These are phyloP conservation scores for Sphagnum fallax DNA, from an alignment of 228 moss, liverwort and hornwort species.

Conservation along the genomic window DNA sequence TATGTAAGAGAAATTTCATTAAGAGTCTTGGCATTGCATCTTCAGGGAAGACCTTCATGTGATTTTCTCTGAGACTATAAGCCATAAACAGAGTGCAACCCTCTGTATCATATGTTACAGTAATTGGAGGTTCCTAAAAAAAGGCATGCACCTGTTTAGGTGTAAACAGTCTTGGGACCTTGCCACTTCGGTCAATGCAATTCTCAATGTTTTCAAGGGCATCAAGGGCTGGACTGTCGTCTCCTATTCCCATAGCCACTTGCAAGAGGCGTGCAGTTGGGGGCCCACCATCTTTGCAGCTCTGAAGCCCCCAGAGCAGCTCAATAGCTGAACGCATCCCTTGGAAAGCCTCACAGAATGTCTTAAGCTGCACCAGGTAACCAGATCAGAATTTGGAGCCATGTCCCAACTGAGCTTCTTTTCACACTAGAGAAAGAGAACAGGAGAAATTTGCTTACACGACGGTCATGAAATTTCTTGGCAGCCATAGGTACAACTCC, in stretches of 20 bases:
- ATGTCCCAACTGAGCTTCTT: not conserved
- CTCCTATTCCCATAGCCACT: conserved; percentile 44
- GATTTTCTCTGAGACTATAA: too few relatives aligned
- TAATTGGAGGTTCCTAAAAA: too few relatives aligned
- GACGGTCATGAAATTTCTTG: conserved; percentile 70
- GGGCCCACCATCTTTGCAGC: conserved; percentile 24
- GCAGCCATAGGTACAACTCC: conserved; percentile 71
- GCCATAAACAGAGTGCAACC: too few relatives aligned
- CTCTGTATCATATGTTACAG: too few relatives aligned
- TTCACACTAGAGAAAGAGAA: conserved; percentile 1
- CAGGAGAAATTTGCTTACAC: conserved; percentile 29
- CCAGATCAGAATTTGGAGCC: not conserved
- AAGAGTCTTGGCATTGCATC: too few relatives aligned
- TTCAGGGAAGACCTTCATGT: too few relatives aligned
- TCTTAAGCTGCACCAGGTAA: conserved; percentile 47
- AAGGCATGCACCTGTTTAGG: conserved; percentile 13
- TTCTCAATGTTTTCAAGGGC: conserved; percentile 54
- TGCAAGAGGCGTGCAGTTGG: conserved; percentile 51
- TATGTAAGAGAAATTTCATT: too few relatives aligned
- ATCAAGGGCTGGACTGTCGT: conserved; percentile 28
- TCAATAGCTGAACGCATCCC: conserved; percentile 67
- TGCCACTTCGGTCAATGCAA: conserved; percentile 46
- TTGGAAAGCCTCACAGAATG: conserved; percentile 63
- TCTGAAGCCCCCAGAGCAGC: conserved; percentile 32
- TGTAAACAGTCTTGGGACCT: conserved; percentile 26